Percentiles rank a stretch among this genome's conserved stretches.
phyloP scores from a whole-genome alignment of 2,329 filamentous ascomycete species.

The Cordyceps tenuipes region DNA sequence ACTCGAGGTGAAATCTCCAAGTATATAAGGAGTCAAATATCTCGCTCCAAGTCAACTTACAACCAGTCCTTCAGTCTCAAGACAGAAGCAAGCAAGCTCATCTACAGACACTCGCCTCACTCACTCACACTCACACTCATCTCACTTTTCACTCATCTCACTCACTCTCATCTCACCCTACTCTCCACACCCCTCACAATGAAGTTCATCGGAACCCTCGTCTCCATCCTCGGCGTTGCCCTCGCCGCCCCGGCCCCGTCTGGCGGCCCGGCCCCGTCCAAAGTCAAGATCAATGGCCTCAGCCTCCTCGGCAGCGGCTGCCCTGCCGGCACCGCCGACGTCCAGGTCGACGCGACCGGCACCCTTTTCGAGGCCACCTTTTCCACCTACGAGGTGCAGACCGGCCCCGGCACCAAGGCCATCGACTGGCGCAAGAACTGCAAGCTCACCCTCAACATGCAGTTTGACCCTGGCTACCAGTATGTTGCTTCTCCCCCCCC shows the following conservation, averaged over 20 bases:
- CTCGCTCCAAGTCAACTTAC: neutral
- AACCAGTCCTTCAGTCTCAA: neutral
- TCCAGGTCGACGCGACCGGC: conserved; percentile 19
- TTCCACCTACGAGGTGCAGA: conserved; percentile 19
- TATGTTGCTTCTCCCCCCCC: conserved; percentile 5
- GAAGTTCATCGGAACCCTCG: neutral
- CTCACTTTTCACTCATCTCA: no score
- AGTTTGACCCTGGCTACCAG: conserved; percentile 20
- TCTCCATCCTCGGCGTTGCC: conserved; percentile 8
- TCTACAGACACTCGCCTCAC: neutral
- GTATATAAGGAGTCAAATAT: neutral
- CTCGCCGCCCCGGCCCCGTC: neutral
- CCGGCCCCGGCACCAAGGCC: conserved; percentile 17
- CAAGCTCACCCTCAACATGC: conserved; percentile 20
- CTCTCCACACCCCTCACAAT: neutral
- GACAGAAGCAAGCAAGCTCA: neutral
- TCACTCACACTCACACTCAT: no score
- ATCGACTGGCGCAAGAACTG: conserved; percentile 21
- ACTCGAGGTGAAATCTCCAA: neutral
- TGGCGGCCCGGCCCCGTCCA: conserved; percentile 1
- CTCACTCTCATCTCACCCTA: no score
- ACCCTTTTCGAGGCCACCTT: conserved; percentile 21
- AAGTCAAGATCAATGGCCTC: conserved; percentile 17
- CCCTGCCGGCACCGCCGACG: conserved; percentile 17
- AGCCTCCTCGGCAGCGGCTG: conserved; percentile 20